A percentile compares a stretch with the other conserved stretches of the same genome.
These are phyloP conservation scores for Trichoderma sp. DNA, from an alignment of 2,329 filamentous ascomycete genomes.

Conservation along the genomic window DNA sequence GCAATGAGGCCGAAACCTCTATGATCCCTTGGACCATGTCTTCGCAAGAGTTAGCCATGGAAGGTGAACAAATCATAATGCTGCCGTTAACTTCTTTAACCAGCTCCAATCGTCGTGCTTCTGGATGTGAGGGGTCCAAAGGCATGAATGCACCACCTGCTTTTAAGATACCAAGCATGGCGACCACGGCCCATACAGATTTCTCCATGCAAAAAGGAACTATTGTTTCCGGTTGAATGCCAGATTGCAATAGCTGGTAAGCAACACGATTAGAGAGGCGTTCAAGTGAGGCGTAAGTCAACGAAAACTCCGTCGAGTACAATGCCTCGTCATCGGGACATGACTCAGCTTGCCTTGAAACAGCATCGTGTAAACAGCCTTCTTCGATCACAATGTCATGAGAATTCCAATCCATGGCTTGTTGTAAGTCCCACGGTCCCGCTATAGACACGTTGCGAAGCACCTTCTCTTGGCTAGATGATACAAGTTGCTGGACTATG, in stretches of 20 bases:
- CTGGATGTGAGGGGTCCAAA: conserved; percentile 16
- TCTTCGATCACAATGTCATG: neutral
- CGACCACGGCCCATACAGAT: conserved; percentile 9
- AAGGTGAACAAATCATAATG: conserved; percentile 24
- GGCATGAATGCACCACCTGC: conserved; percentile 19
- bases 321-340: conserved; percentile 14
- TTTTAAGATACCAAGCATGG: conserved; percentile 17
- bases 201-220: conserved; percentile 21
- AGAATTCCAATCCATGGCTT: conserved; percentile 2
- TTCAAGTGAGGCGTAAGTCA: conserved; percentile 7
- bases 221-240: neutral
- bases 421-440: conserved; percentile 12
- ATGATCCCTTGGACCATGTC: neutral
- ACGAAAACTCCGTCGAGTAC: neutral
- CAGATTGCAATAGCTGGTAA: neutral
- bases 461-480: neutral
- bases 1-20: neutral
- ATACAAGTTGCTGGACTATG: conserved; percentile 9
- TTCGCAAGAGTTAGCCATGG: neutral
- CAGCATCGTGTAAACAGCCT: conserved; percentile 13
- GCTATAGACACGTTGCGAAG: conserved; percentile 2
- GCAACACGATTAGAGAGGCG: conserved; percentile 4
- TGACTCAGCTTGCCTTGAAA: neutral
- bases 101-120: conserved; percentile 9
- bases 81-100: conserved; percentile 21